A percentile compares a stretch with the other conserved stretches of the same genome.
Evolutionary conservation across 805 yeast species (phyloP).

Genomic region (Starmerella potacharoeniae): DNA sequence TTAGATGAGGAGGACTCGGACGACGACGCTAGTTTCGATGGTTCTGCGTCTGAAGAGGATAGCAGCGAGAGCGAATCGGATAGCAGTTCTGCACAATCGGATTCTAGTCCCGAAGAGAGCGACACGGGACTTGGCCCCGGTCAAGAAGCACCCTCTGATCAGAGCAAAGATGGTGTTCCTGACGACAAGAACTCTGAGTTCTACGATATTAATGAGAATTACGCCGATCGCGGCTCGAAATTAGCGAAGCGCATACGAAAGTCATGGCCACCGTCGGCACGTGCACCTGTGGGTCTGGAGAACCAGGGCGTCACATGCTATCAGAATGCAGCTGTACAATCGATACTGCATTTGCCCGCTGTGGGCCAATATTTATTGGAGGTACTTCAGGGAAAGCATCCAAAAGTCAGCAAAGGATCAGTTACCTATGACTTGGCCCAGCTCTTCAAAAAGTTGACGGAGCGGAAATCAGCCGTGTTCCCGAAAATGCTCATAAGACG

Average conservation of each 20-base stretch:
- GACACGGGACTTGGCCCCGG: background rate
- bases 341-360: constrained; percentile 84
- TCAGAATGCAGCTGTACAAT: constrained; percentile 90
- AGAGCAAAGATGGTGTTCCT: background rate
- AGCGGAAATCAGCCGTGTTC: constrained; percentile 43
- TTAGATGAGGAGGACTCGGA: background rate
- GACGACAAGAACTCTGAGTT: constrained; percentile 26
- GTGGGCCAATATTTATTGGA: constrained; percentile 70
- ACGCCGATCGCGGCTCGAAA: constrained; percentile 54
- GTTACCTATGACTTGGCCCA: constrained; percentile 28
- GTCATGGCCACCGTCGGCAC: constrained; percentile 42
- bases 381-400: constrained; percentile 43
- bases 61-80: background rate
- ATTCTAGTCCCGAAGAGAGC: background rate
- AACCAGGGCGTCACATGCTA: constrained; percentile 96
- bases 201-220: constrained; percentile 46
- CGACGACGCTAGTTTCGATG: constrained; percentile 3
- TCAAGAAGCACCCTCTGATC: background rate
- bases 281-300: constrained; percentile 56
- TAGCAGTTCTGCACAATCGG: background rate
- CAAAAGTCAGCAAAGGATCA: constrained; percentile 16
- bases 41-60: background rate
- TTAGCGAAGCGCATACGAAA: constrained; percentile 49
- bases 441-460: constrained; percentile 22
- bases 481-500: constrained; percentile 64